A percentile compares a stretch with the other conserved stretches of the same genome.
These are phyloP conservation scores for Populus tomentosa DNA, from an alignment of 441 rosid species.

Conservation along the genomic window DNA sequence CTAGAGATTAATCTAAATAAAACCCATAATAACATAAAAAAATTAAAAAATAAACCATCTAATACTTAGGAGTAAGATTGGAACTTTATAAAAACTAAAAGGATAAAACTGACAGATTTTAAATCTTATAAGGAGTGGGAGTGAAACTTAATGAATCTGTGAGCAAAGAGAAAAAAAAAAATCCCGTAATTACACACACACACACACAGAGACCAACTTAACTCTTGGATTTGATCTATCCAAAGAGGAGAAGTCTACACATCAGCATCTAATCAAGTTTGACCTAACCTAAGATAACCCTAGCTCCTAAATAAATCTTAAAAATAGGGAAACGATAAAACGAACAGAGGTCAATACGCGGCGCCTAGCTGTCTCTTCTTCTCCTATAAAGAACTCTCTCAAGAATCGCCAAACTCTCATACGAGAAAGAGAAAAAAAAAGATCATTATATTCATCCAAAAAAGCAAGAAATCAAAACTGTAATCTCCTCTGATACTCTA, in stretches of 20 bases:
- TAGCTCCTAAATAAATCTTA: neutral
- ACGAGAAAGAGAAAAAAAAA: too few species aligned
- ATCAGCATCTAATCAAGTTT: slow-evolving; percentile 14
- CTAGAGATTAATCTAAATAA: too few species aligned
- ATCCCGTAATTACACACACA: too few species aligned
- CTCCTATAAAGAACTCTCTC: neutral
- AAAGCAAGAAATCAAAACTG: neutral
- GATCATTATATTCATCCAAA: neutral
- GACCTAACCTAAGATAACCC: slow-evolving; percentile 12
- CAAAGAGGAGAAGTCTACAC: neutral
- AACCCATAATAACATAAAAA: too few species aligned
- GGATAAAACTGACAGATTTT: neutral
- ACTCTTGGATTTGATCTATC: neutral
- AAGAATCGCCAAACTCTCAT: neutral
- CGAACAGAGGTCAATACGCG: slow-evolving; percentile 6
- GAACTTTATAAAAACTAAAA: too few species aligned
- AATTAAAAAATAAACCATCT: too few species aligned
- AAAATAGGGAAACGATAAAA: neutral
- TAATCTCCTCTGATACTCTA: neutral
- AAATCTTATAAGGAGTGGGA: too few species aligned
- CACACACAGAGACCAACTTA: too few species aligned
- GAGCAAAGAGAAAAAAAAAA: neutral
- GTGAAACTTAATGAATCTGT: neutral
- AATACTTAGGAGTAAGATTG: neutral
- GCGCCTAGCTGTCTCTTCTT: slow-evolving; percentile 2